Percentiles rank a stretch among this genome's conserved stretches.
Conservation (phyloP, 129 eudicot species). For the Tanacetum coccineum region DNA sequence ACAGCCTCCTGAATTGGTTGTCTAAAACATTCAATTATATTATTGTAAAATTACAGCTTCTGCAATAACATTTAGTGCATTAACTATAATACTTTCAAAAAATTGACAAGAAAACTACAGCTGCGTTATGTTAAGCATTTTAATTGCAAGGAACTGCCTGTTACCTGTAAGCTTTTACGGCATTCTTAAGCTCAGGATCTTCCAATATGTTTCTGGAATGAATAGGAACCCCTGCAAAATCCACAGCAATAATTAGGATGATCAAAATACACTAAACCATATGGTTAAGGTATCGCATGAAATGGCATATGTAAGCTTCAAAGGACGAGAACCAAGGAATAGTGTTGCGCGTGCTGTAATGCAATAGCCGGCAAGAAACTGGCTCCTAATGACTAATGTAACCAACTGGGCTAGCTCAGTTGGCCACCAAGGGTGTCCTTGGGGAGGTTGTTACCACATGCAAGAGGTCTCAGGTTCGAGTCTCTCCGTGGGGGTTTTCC, state of each 20-base stretch:
- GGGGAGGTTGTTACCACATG: no score
- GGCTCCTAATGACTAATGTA: no score
- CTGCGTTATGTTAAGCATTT: neutral
- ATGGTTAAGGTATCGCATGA: neutral
- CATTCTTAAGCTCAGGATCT: conserved; percentile 82
- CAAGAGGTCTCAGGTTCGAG: no score
- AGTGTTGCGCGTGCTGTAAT: neutral
- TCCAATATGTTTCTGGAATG: conserved; percentile 81
- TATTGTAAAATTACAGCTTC: neutral
- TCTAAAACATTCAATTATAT: neutral
- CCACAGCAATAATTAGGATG: neutral
- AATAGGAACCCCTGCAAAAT: conserved; percentile 66
- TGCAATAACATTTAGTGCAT: neutral
- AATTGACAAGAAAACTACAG: neutral
- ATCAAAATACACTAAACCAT: neutral
- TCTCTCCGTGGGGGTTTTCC: no score
- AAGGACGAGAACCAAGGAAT: neutral
- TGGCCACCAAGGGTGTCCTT: no score
- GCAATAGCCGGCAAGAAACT: neutral
- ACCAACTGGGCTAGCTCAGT: no score
- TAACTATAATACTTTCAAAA: neutral
- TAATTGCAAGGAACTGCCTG: conserved; percentile 1
- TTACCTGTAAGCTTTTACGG: conserved; percentile 77
- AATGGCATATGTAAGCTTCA: neutral
- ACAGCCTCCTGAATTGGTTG: neutral